A percentile compares a stretch with the other conserved stretches of the same genome.
Conservation (phyloP, 2,329 filamentous ascomycete species). For the Thielaviopsis populi region DNA sequence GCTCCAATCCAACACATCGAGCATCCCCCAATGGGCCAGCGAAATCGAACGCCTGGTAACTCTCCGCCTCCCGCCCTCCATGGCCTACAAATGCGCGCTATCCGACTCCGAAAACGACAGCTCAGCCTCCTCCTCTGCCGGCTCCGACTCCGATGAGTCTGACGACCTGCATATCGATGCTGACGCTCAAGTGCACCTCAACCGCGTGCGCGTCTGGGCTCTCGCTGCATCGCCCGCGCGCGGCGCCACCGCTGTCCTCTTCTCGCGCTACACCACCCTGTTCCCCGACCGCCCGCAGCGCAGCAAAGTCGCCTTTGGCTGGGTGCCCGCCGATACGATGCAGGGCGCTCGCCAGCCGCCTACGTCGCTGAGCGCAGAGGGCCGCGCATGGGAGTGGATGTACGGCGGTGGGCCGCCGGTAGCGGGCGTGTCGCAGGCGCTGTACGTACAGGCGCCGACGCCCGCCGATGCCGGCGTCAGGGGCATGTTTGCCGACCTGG, state of each 20-base stretch:
- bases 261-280: slow-evolving; percentile 34
- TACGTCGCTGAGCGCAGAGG: slow-evolving; percentile 28
- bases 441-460: slow-evolving; percentile 17
- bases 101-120: slow-evolving; percentile 23
- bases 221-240: slow-evolving; percentile 37
- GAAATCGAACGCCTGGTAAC: slow-evolving; percentile 32
- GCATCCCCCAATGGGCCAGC: slow-evolving; percentile 32
- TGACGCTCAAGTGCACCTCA: slow-evolving; percentile 32
- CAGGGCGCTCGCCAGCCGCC: neutral
- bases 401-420: slow-evolving; percentile 38
- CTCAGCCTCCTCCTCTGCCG: slow-evolving; percentile 17
- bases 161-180: slow-evolving; percentile 24
- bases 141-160: slow-evolving; percentile 21
- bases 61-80: slow-evolving; percentile 31
- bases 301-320: slow-evolving; percentile 28
- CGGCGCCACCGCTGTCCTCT: slow-evolving; percentile 36
- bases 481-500: slow-evolving; percentile 4
- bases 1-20: slow-evolving; percentile 29
- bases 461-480: slow-evolving; percentile 4
- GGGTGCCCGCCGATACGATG: neutral
- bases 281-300: slow-evolving; percentile 31
- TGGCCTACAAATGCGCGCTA: slow-evolving; percentile 28
- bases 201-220: slow-evolving; percentile 39
- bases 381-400: slow-evolving; percentile 42
- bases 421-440: slow-evolving; percentile 25